Base-by-base conservation (phyloP, 352 stramenopile species). In the Phytophthora pistaciae region DNA sequence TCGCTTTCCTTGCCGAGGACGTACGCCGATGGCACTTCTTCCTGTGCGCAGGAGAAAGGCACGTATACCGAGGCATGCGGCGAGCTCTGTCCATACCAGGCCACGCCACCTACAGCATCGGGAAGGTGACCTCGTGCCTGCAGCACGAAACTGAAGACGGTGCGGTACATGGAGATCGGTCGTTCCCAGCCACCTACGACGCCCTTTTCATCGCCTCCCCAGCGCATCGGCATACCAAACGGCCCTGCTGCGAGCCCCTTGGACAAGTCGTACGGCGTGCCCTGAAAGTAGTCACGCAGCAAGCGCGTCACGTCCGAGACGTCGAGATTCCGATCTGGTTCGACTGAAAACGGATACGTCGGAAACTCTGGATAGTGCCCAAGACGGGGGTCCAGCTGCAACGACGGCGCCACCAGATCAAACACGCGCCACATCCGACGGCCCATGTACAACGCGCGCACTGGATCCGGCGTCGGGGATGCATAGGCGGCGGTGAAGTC, bases 121-220 rank as follows among this genome's bases (percentile, higher is more conserved):
- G 83, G 77, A 13, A 93, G 65, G 11, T 75, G 31, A 9, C 46
- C 50, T n/a, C 83, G 70, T 1, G 78, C 73, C 52, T 95, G 88
- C 29, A 91, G 58, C 56, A 91, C 85, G 75, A 98, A 98, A 65
- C 85, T 95, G 64, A 81, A 95, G 29, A 94, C 68, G 29, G 94
- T 98, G 44, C 96, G 92, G 69, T 95, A 97, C 64, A 99, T 88
- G 11, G 92, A 98, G 72, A 99, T 98, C 3, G 92, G 77, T 21
- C 95, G 86, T 66, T 98, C 92, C 85, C 92, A 97, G 6, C 84
- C 87, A 40, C 92, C 92, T 27, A 79, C 40, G 14, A 91, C 76
- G 20, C 79, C 83, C 25, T 91, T 77, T 11, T 80, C 64, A 56
- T 84, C 78, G n/a, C 88, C 84, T 31, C 79, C 78, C 81, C 89